Percentiles rank a stretch among this genome's conserved stretches.
These are phyloP conservation scores for Gossypium thurberi DNA, from an alignment of 345 rosid species.

Conservation along the genomic window DNA sequence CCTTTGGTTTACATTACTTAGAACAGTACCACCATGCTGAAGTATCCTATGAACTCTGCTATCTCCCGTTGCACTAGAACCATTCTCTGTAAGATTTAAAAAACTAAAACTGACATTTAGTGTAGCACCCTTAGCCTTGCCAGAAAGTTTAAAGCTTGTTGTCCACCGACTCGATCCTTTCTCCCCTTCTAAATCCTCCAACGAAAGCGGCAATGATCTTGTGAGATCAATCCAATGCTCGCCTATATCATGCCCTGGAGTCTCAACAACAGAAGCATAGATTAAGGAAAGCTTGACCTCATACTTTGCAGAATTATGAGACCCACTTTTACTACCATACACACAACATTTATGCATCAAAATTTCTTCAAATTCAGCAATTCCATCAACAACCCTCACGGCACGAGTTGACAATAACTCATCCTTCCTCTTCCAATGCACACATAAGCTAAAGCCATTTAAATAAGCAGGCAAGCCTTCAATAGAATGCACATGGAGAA, in stretches of 20 bases:
- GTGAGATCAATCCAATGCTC: conserved; percentile 78
- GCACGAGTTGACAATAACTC: conserved; percentile 42
- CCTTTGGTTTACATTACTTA: conserved; percentile 29
- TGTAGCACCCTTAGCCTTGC: conserved; percentile 54
- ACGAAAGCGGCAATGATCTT: conserved; percentile 55
- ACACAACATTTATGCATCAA: conserved; percentile 53
- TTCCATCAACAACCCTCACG: conserved; percentile 41
- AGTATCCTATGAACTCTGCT: conserved; percentile 28
- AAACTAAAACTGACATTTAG: conserved; percentile 69
- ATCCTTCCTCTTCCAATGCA: conserved; percentile 69
- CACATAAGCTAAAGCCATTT: conserved; percentile 40
- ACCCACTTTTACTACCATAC: conserved; percentile 54
- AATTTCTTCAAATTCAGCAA: conserved; percentile 63
- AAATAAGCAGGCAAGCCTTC: conserved; percentile 57
- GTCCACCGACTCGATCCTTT: conserved; percentile 60
- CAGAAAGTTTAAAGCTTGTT: conserved; percentile 61
- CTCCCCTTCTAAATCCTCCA: conserved; percentile 61
- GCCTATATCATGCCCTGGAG: conserved; percentile 43
- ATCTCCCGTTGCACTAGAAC: conserved; percentile 12
- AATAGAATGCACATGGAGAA: conserved; percentile 68
- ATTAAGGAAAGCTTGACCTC: conserved; percentile 55
- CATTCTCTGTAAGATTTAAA: conserved; percentile 17
- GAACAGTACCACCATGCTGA: conserved; percentile 42
- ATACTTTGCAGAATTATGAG: conserved; percentile 51
- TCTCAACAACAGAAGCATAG: conserved; percentile 36